Evolutionary conservation across 208 protist genomes (phyloP).

Genomic region (Porcisia hertigi): DNA sequence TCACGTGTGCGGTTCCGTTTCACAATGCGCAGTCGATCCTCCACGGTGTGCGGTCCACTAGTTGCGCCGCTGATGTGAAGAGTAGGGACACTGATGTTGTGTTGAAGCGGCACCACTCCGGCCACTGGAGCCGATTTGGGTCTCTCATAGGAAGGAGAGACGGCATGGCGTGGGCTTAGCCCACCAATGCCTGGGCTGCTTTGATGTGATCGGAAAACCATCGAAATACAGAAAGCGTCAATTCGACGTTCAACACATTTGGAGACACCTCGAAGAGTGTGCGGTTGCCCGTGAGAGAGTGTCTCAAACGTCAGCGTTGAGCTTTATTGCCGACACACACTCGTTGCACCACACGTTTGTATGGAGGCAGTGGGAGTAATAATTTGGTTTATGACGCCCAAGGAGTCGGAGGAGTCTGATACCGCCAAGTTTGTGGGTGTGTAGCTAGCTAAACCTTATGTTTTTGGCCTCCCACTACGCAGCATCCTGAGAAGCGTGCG

Average conservation of each 20-base stretch:
- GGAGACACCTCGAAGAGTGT: neutral
- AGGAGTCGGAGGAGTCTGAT: neutral
- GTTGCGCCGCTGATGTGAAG: neutral
- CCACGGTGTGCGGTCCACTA: conserved; percentile 39
- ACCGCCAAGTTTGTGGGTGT: neutral
- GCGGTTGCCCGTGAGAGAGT: neutral
- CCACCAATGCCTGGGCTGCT: conserved; percentile 6
- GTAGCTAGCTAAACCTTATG: too few species aligned
- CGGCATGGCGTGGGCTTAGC: conserved; percentile 14
- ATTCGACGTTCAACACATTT: neutral
- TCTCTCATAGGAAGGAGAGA: conserved; percentile 27
- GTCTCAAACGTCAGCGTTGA: neutral
- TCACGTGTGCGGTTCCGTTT: conserved; percentile 56
- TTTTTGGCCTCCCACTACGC: neutral
- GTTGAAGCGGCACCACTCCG: conserved; percentile 10
- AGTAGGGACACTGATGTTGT: conserved; percentile 13
- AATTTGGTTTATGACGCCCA: neutral
- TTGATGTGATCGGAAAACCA: conserved; percentile 43
- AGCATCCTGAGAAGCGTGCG: neutral
- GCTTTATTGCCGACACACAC: neutral
- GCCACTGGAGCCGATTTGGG: conserved; percentile 39
- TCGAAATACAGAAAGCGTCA: neutral
- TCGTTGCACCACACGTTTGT: neutral
- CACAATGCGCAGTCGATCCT: conserved; percentile 77
- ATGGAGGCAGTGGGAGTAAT: neutral